Evolutionary conservation across 352 stramenopile genomes (phyloP), one percentile per base, ranked within the genome.

Genomic region (Phytophthora colocasiae): DNA sequence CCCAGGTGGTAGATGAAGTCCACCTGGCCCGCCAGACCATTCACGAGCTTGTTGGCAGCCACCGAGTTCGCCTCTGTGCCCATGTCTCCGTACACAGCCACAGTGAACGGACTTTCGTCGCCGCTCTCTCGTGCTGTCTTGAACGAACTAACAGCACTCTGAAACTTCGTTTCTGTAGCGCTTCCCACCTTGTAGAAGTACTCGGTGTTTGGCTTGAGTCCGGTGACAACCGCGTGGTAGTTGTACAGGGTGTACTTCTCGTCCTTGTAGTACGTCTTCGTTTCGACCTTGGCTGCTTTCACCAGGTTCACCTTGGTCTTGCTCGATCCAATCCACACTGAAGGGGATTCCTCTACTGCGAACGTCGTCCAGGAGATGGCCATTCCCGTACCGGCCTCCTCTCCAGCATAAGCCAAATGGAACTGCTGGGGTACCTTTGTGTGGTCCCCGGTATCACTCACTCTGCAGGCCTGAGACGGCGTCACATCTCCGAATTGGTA

Each of bases 401-500:
- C 19, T 2, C 67, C 67, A 44, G 80, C 80, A 40, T 71, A 89
- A 1, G 80, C 77, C 31, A 82, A 59, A 58, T 89, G 80, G 36
- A 87, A 60, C 29, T 89, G 80, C 61, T 85, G 79, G 6, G 79
- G 79, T 4, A 64, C 17, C 9, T 46, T 62, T 0, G 72, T 38
- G 5, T 77, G 36, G 29, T 82, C 75, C 19, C 51, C 34, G 1
- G 48, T 39, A 27, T 77, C 61, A 6, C 43, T 61, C n/a, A 83
- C 54, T 17, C 80, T 77, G n/a, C 80, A 89, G 0, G 78, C 78
- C 57, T 89, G 78, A 9, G 60, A 75, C 4, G 64, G 63, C 29
- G 73, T 83, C 22, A 83, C 41, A 34, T 87, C 80, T 2, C 80
- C 77, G 39, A 82, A 73, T 22, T 78, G 54, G 56, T 71, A 83